phyloP scores from a whole-genome alignment of 768 basidiomycete species.

The Leccinum disarticulatum region DNA sequence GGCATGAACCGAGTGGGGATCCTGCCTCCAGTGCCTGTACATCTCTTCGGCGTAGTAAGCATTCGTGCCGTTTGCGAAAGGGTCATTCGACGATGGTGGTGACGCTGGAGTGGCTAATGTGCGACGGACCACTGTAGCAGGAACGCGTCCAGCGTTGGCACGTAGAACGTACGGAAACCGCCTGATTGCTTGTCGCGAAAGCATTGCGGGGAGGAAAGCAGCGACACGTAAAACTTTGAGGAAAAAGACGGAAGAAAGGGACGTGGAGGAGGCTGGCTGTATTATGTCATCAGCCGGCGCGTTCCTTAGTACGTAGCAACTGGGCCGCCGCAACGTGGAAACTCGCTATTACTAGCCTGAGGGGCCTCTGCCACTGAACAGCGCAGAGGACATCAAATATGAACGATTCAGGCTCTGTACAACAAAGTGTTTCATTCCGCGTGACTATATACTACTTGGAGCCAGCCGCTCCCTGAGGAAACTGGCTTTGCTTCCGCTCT shows the following conservation, averaged over 20 bases:
- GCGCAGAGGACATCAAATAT: conserved; percentile 1
- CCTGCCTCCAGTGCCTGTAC: conserved; percentile 90
- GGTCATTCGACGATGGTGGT: conserved; percentile 73
- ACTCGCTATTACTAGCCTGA: not conserved
- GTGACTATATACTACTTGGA: conserved; percentile 6
- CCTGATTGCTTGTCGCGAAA: conserved; percentile 38
- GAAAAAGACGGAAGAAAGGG: not conserved
- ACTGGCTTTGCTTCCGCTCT: conserved; percentile 41
- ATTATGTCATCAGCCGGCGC: not conserved
- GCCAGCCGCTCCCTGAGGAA: not conserved
- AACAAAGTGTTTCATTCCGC: not conserved
- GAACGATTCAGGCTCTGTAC: conserved; percentile 3
- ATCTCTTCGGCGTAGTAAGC: conserved; percentile 96
- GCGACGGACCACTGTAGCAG: conserved; percentile 27
- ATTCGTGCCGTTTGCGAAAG: conserved; percentile 93
- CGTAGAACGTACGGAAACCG: conserved; percentile 35
- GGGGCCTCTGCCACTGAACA: not conserved
- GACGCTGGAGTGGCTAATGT: conserved; percentile 48
- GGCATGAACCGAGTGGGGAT: conserved; percentile 87
- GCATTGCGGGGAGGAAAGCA: conserved; percentile 26
- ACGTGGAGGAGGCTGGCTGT: not conserved
- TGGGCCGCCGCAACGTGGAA: not conserved
- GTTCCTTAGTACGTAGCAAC: not conserved
- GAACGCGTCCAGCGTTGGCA: conserved; percentile 17
- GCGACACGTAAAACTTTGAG: not conserved